These are phyloP conservation scores for Pyrenophora tritici-repentis DNA, from an alignment of 2,329 filamentous ascomycete genomes.

Conservation along the genomic window DNA sequence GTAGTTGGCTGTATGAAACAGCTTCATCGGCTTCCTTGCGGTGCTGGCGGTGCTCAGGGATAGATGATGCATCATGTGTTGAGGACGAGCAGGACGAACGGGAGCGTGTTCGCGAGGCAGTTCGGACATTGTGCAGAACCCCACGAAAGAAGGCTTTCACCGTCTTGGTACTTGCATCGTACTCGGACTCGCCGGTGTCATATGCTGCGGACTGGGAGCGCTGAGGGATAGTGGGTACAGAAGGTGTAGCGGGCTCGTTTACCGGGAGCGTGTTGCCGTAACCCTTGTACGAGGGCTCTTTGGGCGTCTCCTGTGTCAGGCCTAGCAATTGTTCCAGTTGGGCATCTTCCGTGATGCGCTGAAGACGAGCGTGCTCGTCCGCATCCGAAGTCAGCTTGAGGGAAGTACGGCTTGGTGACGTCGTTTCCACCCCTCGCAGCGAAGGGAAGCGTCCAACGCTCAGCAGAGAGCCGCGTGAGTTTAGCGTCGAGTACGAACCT, in stretches of 20 bases:
- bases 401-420: constrained; percentile 20
- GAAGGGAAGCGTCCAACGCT: constrained; percentile 27
- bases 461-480: constrained; percentile 39
- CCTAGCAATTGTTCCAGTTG: constrained; percentile 8
- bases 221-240: constrained; percentile 6
- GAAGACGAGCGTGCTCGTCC: constrained; percentile 18
- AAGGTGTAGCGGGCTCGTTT: constrained; percentile 16
- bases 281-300: constrained; percentile 9
- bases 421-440: constrained; percentile 18
- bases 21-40: constrained; percentile 8
- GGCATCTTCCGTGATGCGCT: constrained; percentile 24
- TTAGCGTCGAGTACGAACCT: constrained; percentile 49
- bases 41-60: constrained; percentile 11
- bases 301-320: neutral
- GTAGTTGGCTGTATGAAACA: constrained; percentile 6
- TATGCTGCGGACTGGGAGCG: constrained; percentile 7
- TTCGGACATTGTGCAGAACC: constrained; percentile 28
- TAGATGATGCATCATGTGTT: constrained; percentile 5
- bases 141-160: constrained; percentile 30
- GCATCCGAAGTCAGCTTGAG: constrained; percentile 24
- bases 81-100: constrained; percentile 27
- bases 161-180: constrained; percentile 13
- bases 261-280: constrained; percentile 5
- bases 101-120: constrained; percentile 26
- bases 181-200: constrained; percentile 7